Evolutionary conservation across 139 green algal species (phyloP).

Genomic region (Ettlia oleoabundans): DNA sequence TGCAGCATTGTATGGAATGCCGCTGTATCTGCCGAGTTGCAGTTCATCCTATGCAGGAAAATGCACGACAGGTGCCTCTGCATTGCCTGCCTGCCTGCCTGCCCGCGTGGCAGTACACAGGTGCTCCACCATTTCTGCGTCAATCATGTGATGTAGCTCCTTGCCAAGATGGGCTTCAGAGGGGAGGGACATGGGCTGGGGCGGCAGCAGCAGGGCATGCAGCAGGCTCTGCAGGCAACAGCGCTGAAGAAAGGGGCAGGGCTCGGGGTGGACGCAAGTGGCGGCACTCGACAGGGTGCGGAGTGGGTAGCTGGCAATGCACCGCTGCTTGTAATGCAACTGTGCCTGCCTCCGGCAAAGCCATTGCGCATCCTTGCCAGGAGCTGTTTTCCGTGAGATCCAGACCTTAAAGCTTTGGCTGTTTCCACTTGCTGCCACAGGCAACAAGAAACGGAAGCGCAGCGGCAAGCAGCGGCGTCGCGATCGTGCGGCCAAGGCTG

Average conservation of each 20-base stretch:
- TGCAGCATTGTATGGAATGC: no score
- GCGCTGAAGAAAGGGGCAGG: conserved; percentile 11
- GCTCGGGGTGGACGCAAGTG: conserved; percentile 7
- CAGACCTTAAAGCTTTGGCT: no score
- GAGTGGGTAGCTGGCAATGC: no score
- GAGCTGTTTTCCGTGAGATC: background rate
- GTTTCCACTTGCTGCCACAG: conserved; percentile 7
- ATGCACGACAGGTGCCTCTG: no score
- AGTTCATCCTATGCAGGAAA: no score
- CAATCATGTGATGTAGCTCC: background rate
- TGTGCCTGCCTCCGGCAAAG: no score
- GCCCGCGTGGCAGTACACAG: no score
- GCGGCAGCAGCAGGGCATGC: conserved; percentile 9
- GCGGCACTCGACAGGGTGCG: background rate
- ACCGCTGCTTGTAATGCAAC: no score
- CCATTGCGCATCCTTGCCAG: no score
- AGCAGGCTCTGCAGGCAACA: conserved; percentile 3
- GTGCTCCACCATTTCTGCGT: no score
- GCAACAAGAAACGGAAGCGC: conserved; percentile 30
- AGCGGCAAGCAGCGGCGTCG: conserved; percentile 19
- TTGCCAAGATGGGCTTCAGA: conserved; percentile 21
- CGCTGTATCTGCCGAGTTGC: no score
- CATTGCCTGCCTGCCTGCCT: no score
- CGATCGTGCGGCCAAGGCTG: background rate
- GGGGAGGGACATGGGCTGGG: conserved; percentile 23